Percentiles rank a stretch among this genome's conserved stretches.
These are phyloP conservation scores for Cladophialophora carrionii DNA, from an alignment of 2,329 filamentous ascomycete species.

Conservation along the genomic window DNA sequence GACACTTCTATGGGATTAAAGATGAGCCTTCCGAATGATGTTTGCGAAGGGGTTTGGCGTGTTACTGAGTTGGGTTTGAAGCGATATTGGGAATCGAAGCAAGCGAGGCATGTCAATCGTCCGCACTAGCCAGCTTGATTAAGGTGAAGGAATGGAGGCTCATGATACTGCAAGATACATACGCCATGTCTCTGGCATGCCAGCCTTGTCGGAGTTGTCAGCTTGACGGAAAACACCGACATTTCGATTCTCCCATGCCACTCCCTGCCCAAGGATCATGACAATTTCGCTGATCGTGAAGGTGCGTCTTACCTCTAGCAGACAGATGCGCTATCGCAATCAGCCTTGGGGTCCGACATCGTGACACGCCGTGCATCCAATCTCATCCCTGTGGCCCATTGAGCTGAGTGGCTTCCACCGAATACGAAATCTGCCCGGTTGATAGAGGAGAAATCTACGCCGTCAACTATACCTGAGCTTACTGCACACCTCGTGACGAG, in stretches of 20 bases:
- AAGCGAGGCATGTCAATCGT: background rate
- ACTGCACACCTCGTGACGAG: background rate
- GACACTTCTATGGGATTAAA: background rate
- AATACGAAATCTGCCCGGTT: background rate
- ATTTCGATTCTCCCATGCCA: background rate
- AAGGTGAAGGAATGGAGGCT: background rate
- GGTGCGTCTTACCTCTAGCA: background rate
- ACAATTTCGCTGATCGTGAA: background rate
- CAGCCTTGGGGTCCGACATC: background rate
- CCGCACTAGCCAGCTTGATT: background rate
- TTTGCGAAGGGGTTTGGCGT: background rate
- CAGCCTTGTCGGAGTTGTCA: conserved; percentile 31
- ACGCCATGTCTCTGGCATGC: background rate
- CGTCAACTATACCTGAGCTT: too few relatives aligned
- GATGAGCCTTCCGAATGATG: background rate
- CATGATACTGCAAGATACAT: background rate
- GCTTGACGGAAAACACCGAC: conserved; percentile 10
- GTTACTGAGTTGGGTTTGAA: background rate
- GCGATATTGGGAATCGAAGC: background rate
- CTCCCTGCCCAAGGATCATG: background rate
- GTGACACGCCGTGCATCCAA: background rate
- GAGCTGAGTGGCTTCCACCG: background rate
- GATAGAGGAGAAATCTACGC: background rate
- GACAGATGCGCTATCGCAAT: background rate
- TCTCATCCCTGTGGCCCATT: background rate